Conservation (phyloP, 306 rosid genomes). For the Medicago truncatula region DNA sequence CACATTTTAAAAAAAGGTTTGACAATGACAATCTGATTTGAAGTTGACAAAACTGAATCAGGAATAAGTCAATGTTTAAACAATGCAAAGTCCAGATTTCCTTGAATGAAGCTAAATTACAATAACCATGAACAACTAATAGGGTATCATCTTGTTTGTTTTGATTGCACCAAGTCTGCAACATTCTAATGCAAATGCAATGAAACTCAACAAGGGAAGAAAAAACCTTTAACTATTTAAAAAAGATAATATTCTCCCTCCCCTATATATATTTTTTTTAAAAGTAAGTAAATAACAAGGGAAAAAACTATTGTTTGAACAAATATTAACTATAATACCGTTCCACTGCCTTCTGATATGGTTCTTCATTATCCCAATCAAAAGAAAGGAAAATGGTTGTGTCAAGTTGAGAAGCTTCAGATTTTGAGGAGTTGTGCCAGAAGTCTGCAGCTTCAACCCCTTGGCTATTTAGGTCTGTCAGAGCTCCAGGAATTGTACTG, state of each 20-base stretch:
- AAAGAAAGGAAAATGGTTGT: conserved; percentile 84
- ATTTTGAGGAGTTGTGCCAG: conserved; percentile 69
- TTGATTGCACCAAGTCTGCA: conserved; percentile 20
- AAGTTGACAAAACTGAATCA: conserved; percentile 17
- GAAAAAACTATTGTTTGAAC: conserved; percentile 15
- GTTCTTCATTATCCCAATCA: conserved; percentile 97
- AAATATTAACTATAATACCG: conserved; percentile 61
- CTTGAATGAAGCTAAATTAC: conserved; percentile 32
- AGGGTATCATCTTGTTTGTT: conserved; percentile 21
- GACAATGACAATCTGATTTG: conserved; percentile 13
- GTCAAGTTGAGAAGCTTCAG: conserved; percentile 76
- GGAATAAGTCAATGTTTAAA: conserved; percentile 32
- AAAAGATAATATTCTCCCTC: neutral
- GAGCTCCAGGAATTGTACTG: conserved; percentile 57
- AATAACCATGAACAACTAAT: conserved; percentile 24
- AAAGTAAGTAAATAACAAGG: neutral
- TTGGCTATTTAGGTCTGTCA: conserved; percentile 59
- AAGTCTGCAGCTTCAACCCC: conserved; percentile 59
- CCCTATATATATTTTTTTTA: neutral
- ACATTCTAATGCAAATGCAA: conserved; percentile 42
- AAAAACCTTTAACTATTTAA: neutral
- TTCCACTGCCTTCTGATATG: conserved; percentile 86
- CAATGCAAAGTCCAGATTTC: conserved; percentile 29
- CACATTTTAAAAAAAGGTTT: conserved; percentile 20
- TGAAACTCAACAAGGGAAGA: neutral